A percentile compares a stretch with the other conserved stretches of the same genome.
Conservation (phyloP, 2,329 filamentous ascomycete species). For the Neobulgaria alba region DNA sequence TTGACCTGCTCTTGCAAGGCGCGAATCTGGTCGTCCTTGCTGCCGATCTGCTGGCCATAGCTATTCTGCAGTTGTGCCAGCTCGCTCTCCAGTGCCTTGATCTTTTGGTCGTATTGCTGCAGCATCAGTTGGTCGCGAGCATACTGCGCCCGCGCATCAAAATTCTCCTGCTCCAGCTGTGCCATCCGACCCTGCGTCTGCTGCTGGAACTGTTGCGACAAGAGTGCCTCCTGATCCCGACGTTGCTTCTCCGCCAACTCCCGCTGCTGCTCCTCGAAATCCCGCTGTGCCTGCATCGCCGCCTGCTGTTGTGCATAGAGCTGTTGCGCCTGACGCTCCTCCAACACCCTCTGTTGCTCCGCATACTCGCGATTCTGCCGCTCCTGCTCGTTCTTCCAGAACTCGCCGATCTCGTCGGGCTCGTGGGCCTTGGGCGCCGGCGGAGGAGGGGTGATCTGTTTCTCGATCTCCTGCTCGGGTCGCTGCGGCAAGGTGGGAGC, state of each 20-base stretch:
- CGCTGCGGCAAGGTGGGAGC: slow-evolving; percentile 75
- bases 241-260: slow-evolving; percentile 81
- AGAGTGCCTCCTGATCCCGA: slow-evolving; percentile 79
- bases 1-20: slow-evolving; percentile 95
- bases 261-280: slow-evolving; percentile 96
- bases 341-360: slow-evolving; percentile 81
- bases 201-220: slow-evolving; percentile 81
- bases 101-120: slow-evolving; percentile 89
- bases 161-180: slow-evolving; percentile 88
- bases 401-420: slow-evolving; percentile 91
- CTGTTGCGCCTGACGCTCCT: slow-evolving; percentile 77
- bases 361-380: slow-evolving; percentile 92
- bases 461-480: slow-evolving; percentile 66
- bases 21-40: slow-evolving; percentile 89
- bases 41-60: slow-evolving; percentile 74
- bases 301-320: slow-evolving; percentile 75
- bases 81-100: slow-evolving; percentile 88
- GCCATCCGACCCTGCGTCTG: slow-evolving; percentile 94
- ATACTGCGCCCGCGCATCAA: slow-evolving; percentile 90
- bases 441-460: slow-evolving; percentile 55
- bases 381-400: slow-evolving; percentile 91
- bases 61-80: slow-evolving; percentile 74
- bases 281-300: slow-evolving; percentile 75
- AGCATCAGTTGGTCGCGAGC: slow-evolving; percentile 96
- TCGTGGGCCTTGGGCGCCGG: slow-evolving; percentile 63